Base-by-base conservation (phyloP, 2,329 filamentous ascomycete genomes). In the Dothistroma pini region DNA sequence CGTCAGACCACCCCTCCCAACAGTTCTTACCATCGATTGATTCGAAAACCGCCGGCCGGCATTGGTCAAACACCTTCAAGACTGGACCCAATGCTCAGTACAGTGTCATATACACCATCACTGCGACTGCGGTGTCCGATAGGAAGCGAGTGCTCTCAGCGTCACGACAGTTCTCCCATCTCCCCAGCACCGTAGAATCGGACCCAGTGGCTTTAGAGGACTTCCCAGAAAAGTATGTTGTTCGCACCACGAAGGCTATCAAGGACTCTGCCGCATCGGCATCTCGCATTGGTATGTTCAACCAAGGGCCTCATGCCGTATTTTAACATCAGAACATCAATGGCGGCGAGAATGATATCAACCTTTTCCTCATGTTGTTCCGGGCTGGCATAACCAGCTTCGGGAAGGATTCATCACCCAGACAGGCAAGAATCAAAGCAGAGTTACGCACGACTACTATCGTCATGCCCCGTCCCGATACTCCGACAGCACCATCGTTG, bases 31-130 rank as follows among this genome's bases (percentile, higher is more conserved):
- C 62, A 38, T 59, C 62, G 21, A 12, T 62, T 16, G 54, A 60
- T 29, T 64, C 62, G n/a, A 64, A 58, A n/a, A 25, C 57, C 4
- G 38, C 29, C 10, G 47, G 41, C 16, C 52, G 52, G n/a, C 57
- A 56, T n/a, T 64, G 59, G 59, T 58, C 59, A 11, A 55, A 61
- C 29, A 51, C 50, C n/a, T 62, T 64, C 60, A 60, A 62, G 32
- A 16, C 57, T 10, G 59, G 38, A 1, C 34, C 55, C 29, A 53
- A 58, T 38, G 53, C 52, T 2, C 41, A 64, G 6, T 64, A 62
- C 22, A 38, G 56, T 5, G 58, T 64, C 31, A 62, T 35, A 10
- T 64, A 64, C 31, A 58, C 50, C 9, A 49, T 64, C 16, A 58
- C 56, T 47, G 59, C 62, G 3, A 58, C 59, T 4, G 62, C 59